Conservation (phyloP, 2,329 filamentous ascomycete species). For the Hypoxylon sp. region DNA sequence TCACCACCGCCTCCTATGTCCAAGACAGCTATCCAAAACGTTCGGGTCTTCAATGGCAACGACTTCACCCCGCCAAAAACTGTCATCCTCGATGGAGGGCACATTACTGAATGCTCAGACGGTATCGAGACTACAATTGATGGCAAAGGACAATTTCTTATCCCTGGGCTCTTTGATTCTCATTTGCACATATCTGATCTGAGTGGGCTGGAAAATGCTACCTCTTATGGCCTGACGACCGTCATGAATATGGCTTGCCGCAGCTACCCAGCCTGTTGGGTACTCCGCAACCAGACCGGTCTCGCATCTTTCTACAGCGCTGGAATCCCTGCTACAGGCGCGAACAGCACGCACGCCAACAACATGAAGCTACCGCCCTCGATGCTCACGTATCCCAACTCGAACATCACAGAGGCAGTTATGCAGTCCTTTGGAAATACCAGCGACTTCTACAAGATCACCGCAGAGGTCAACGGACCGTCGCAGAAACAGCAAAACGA, state of each 20-base stretch:
- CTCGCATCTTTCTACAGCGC: too few species aligned
- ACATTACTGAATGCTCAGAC: background rate
- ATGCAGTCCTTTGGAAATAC: too few species aligned
- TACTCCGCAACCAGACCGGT: background rate
- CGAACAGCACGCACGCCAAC: too few species aligned
- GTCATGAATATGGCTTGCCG: conserved; percentile 1
- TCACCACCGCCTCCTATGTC: background rate
- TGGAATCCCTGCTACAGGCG: too few species aligned
- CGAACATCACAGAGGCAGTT: too few species aligned
- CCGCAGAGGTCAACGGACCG: too few species aligned
- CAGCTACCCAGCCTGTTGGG: background rate
- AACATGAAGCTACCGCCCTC: too few species aligned
- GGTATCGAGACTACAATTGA: background rate
- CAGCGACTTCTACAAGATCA: too few species aligned
- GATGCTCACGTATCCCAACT: too few species aligned
- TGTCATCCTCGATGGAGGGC: background rate
- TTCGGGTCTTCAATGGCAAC: background rate
- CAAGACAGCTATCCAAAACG: background rate
- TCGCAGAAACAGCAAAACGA: background rate
- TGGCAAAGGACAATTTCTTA: background rate
- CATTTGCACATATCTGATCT: conserved; percentile 3
- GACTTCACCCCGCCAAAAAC: background rate
- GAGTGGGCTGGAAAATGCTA: background rate
- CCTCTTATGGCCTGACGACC: background rate
- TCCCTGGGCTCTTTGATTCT: background rate